phyloP scores from a whole-genome alignment of 805 yeast genomes.

The Brettanomyces nanus region DNA sequence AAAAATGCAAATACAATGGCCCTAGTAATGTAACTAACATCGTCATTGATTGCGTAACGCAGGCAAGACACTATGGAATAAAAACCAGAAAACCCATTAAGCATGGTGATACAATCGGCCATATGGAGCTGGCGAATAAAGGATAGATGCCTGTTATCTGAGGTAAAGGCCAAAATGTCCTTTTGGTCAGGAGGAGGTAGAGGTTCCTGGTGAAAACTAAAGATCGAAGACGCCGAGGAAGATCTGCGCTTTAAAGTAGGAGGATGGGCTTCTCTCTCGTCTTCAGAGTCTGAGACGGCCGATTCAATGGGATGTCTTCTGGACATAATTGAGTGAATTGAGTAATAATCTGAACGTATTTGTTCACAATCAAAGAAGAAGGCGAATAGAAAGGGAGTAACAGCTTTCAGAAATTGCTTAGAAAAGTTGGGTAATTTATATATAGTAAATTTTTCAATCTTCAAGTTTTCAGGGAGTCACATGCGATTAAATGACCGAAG shows the following conservation, averaged over 20 bases:
- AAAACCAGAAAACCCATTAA: conserved; percentile 92
- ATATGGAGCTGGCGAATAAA: conserved; percentile 81
- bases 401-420: too few species aligned
- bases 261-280: conserved; percentile 11
- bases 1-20: conserved; percentile 83
- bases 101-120: conserved; percentile 92
- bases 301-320: neutral
- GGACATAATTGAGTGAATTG: neutral
- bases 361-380: too few species aligned
- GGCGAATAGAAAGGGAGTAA: too few species aligned
- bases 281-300: conserved; percentile 12
- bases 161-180: conserved; percentile 72
- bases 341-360: too few species aligned
- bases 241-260: conserved; percentile 20
- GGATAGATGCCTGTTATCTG: conserved; percentile 79
- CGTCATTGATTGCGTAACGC: conserved; percentile 65
- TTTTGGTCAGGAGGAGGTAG: conserved; percentile 70
- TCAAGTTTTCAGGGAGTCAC: too few species aligned
- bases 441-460: too few species aligned
- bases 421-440: too few species aligned
- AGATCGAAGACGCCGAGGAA: conserved; percentile 33
- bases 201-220: conserved; percentile 45
- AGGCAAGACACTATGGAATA: conserved; percentile 82
- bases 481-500: too few species aligned
- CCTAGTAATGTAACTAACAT: conserved; percentile 66